Percentiles rank a stretch among this genome's conserved stretches.
Conservation (phyloP, 306 rosid genomes). For the Malus domestica region DNA sequence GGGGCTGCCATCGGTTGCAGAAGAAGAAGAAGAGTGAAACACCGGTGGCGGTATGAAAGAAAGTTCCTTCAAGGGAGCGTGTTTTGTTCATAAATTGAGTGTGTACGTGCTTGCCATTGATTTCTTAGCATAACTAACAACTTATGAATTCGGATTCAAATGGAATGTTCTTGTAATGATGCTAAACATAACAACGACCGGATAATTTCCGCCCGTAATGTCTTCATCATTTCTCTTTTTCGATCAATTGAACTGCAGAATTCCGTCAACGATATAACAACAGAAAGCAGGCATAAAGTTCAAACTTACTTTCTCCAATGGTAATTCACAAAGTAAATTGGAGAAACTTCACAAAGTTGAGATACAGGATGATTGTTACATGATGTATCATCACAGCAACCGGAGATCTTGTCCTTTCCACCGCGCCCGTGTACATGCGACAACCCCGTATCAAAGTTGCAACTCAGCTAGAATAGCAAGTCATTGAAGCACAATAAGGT, state of each 20-base stretch:
- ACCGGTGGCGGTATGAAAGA: neutral
- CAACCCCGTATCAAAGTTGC: constrained; percentile 19
- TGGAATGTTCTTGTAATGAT: constrained; percentile 17
- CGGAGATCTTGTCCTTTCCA: constrained; percentile 10
- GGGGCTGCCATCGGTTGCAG: constrained; percentile 54
- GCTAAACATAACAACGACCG: neutral
- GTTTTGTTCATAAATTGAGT: constrained; percentile 44
- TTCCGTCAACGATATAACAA: neutral
- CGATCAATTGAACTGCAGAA: neutral
- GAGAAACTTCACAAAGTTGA: neutral
- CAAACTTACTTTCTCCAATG: constrained; percentile 19
- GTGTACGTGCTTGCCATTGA: constrained; percentile 2
- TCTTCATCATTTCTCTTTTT: neutral
- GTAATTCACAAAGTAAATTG: constrained; percentile 1
- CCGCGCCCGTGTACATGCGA: constrained; percentile 35
- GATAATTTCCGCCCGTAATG: neutral
- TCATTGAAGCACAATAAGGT: constrained; percentile 17
- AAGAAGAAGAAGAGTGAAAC: constrained; percentile 29
- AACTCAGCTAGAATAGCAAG: constrained; percentile 21
- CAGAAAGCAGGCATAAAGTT: constrained; percentile 8
- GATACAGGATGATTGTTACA: constrained; percentile 6
- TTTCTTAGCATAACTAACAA: constrained; percentile 15
- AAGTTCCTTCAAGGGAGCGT: constrained; percentile 10
- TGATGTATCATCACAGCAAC: constrained; percentile 1
- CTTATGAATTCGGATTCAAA: constrained; percentile 8